Base-by-base conservation (phyloP, 2,329 filamentous ascomycete genomes). In the Fusarium clavum region DNA sequence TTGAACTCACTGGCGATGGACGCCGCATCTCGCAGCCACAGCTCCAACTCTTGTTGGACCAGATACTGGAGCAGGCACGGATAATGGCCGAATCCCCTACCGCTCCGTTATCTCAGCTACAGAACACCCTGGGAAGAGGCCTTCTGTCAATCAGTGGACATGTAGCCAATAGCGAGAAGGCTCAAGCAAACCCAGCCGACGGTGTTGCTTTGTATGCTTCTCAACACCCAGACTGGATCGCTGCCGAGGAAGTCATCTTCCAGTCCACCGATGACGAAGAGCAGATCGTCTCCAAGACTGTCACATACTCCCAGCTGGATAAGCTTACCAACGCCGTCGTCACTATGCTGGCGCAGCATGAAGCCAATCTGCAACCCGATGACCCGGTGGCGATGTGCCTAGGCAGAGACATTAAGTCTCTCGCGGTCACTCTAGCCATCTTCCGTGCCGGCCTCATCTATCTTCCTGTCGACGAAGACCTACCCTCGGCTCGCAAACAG, bases 1-100 rank as follows among this genome's bases (percentile, higher is more conserved):
- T 69, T 1, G 66, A 69, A 12, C 65, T 69, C 9, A 69, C 65
- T 7, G 66, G 66, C 8, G 65, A 69, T 10, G 54, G 60, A 1
- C 65, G 65, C 8, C 49, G 49, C 3, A 69, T 69, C 2, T 69
- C 54, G 6, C 65, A 69, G 10, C n/a, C 8, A 6, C 60, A 61
- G 34, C 29, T 69, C 1, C 30, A 65, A 3, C 48, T 69, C 2
- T 56, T 69, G 52, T 6, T 69, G 4, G 18, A 41, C 1, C 66
- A 69, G 8, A 44, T 69, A 12, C 41, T 69, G 2, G 38, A 32
- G 1, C 66, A 69, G 14, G 66, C 66, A 2, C 45, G 12, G 1
- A 7, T 11, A 3, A 69, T 69, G 65, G 3, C 5, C 1, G 49
- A 61, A 2, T 4, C 8, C 2, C 51, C 66, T 0, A 14, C 13